These are phyloP conservation scores for Magnaporthales sp. DNA, from an alignment of 2,329 filamentous ascomycete species.

Conservation along the genomic window DNA sequence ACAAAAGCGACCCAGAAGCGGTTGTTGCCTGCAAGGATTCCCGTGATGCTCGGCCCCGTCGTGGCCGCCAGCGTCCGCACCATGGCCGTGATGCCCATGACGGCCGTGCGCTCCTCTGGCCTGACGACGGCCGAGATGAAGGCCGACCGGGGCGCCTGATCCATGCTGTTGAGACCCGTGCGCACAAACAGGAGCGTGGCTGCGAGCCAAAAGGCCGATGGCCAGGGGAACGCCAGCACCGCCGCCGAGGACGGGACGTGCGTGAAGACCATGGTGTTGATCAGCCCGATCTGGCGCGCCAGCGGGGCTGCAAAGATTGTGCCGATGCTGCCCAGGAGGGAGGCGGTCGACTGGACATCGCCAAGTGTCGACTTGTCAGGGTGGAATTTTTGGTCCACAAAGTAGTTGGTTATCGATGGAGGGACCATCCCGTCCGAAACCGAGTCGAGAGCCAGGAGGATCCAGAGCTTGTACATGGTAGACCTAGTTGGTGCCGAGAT, in stretches of 20 bases:
- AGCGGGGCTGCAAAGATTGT: constrained; percentile 50
- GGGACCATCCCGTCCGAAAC: constrained; percentile 58
- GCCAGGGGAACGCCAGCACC: constrained; percentile 48
- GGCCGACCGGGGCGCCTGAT: constrained; percentile 57
- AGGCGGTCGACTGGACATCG: constrained; percentile 44
- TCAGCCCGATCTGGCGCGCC: constrained; percentile 47
- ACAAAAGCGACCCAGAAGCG: constrained; percentile 56
- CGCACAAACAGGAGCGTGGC: constrained; percentile 49
- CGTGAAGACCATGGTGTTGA: constrained; percentile 37
- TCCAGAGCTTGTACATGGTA: constrained; percentile 54
- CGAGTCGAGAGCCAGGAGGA: constrained; percentile 55
- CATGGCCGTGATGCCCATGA: constrained; percentile 60
- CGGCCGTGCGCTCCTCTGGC: constrained; percentile 56
- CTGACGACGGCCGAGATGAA: constrained; percentile 60
- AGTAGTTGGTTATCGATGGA: constrained; percentile 49
- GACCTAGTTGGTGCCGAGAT: background rate
- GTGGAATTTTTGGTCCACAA: constrained; percentile 46
- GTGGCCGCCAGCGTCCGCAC: constrained; percentile 51
- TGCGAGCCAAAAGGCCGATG: constrained; percentile 39
- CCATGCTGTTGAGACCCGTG: constrained; percentile 58
- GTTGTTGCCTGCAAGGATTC: constrained; percentile 40
- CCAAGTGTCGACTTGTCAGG: constrained; percentile 48
- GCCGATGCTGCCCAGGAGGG: constrained; percentile 45
- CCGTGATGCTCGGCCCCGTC: constrained; percentile 44
- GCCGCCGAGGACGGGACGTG: constrained; percentile 54